These are phyloP conservation scores for Lycium barbarum DNA, from an alignment of 257 asterid species.

Conservation along the genomic window DNA sequence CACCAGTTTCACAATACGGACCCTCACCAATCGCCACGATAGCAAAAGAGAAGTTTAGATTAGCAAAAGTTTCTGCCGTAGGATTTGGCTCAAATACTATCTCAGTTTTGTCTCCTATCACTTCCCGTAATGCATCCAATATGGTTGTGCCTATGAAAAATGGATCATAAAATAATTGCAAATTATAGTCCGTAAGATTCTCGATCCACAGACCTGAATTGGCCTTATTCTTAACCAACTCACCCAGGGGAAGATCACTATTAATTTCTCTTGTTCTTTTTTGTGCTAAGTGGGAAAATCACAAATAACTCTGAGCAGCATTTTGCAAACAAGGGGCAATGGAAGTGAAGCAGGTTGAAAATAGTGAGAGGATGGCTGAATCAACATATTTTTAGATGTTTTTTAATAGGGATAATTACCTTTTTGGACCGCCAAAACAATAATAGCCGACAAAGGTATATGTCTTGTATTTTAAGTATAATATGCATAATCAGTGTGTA, in stretches of 20 bases:
- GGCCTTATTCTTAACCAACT: not conserved
- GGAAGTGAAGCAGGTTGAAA: not conserved
- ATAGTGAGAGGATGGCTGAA: too few relatives aligned
- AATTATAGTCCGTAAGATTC: not conserved
- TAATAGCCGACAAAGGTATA: too few relatives aligned
- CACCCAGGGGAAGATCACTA: not conserved
- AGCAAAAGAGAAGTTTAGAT: constrained; percentile 62
- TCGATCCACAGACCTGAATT: not conserved
- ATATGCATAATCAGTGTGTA: too few relatives aligned
- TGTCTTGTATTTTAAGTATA: too few relatives aligned
- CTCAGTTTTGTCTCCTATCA: constrained; percentile 59
- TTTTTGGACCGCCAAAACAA: too few relatives aligned
- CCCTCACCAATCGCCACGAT: constrained; percentile 81
- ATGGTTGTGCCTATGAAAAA: constrained; percentile 67
- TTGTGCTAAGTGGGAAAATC: too few relatives aligned
- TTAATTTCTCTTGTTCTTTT: too few relatives aligned
- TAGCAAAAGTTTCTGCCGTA: constrained; percentile 45
- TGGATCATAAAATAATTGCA: not conserved
- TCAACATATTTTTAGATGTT: too few relatives aligned
- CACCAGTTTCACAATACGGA: constrained; percentile 75
- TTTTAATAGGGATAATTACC: too few relatives aligned
- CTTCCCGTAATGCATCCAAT: constrained; percentile 74
- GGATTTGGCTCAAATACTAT: constrained; percentile 68
- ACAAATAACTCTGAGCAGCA: not conserved
- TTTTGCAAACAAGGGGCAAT: not conserved